Evolutionary conservation across 441 rosid species (phyloP).

Genomic region (Populus trichocarpa): DNA sequence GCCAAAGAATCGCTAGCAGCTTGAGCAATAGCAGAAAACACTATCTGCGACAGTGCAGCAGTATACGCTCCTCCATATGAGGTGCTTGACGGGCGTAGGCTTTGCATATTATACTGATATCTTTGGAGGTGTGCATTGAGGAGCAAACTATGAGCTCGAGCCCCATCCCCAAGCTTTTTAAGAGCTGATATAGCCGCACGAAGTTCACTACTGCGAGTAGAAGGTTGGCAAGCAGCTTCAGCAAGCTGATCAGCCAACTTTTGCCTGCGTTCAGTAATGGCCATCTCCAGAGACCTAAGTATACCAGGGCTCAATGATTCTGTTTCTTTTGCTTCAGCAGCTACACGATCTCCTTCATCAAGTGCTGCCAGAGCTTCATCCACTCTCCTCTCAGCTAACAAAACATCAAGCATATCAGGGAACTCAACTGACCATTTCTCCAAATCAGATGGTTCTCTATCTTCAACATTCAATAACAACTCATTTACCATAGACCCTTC

Average conservation of each 20-base stretch:
- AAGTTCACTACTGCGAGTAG: slow-evolving; percentile 88
- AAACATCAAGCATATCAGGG: slow-evolving; percentile 87
- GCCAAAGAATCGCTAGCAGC: slow-evolving; percentile 83
- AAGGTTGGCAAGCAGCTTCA: slow-evolving; percentile 94
- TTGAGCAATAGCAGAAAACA: slow-evolving; percentile 93
- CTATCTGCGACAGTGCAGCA: slow-evolving; percentile 95
- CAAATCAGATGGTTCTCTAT: slow-evolving; percentile 65
- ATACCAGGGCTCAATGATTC: slow-evolving; percentile 44
- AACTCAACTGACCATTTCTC: slow-evolving; percentile 83
- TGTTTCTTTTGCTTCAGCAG: slow-evolving; percentile 60
- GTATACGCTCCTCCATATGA: slow-evolving; percentile 99
- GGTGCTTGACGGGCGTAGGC: slow-evolving; percentile 91
- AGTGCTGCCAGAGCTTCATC: slow-evolving; percentile 88
- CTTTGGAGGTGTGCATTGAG: slow-evolving; percentile 84
- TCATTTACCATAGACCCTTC: slow-evolving; percentile 45
- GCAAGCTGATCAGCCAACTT: slow-evolving; percentile 95
- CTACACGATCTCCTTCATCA: slow-evolving; percentile 77
- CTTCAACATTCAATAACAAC: slow-evolving; percentile 33
- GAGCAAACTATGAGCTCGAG: slow-evolving; percentile 90
- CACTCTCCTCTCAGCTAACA: slow-evolving; percentile 93
- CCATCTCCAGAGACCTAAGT: slow-evolving; percentile 55
- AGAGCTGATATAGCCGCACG: slow-evolving; percentile 92
- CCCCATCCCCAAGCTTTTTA: slow-evolving; percentile 96
- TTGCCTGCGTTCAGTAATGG: slow-evolving; percentile 68
- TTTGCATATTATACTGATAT: slow-evolving; percentile 86